Evolutionary conservation across 805 yeast genomes (phyloP), one percentile per base, ranked within the genome.

Genomic region (Candida glaebosa): DNA sequence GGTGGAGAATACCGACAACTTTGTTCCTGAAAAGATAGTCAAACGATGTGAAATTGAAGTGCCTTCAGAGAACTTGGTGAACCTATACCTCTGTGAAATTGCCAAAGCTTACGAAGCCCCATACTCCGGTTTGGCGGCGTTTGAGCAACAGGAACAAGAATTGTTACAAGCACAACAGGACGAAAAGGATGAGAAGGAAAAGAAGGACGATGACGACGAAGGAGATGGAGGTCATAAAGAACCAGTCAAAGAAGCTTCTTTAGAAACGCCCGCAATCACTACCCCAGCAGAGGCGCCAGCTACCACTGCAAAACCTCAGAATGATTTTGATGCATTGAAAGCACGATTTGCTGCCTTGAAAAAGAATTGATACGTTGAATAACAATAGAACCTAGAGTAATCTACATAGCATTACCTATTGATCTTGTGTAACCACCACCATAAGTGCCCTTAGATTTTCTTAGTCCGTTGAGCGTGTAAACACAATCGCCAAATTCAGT

Each of bases 31-130:
- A n/a, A 84, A 82, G 54, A 76, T 88, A 4, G 51, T 75, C 12
- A 72, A 71, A 34, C 65, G 89, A 46, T 81, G 93, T 43, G 67
- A 75, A 14, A 76, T 82, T 3, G 78, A 75, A 40, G 80, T 93
- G 4, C 96, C 96, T 1, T 60, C 73, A 3, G 73, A 69, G 33
- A 79, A 73, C 18, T 68, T 88, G 41, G 93, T 88, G 1, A 71
- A 73, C 12, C 60, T 85, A 44, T 89, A 89, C 53, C 66, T 89
- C 46, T 67, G 75, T 40, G 96, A 88, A 54, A 88, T 88, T 46
- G 95, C 96, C 1, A 71, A 71, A 39, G 85, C 95, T 0, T 88
- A 89, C 54, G 73, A 75, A 17, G 93, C 82, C 0, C 84, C 88
- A 1, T 89, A 79, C 52, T 79, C 87, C 24, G 82, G 79, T 10